Evolutionary conservation across 202 grass and related monocot species (phyloP).

Genomic region (Elaeis oleifera): DNA sequence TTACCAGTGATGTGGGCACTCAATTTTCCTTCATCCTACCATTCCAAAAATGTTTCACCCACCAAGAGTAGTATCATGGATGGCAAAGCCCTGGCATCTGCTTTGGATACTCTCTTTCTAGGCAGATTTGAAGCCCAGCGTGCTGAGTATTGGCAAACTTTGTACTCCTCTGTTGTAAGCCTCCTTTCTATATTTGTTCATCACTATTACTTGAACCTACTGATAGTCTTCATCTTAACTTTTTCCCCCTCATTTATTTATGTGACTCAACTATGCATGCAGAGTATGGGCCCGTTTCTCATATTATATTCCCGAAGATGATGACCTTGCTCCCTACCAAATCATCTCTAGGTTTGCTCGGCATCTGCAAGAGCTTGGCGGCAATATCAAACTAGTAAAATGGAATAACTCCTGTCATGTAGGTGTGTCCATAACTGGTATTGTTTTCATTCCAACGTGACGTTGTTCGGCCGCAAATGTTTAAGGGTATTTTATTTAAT

Average conservation of each 20-base stretch:
- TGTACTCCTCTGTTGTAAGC: slow-evolving; percentile 80
- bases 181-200: background rate
- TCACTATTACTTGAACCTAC: background rate
- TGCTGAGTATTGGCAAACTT: slow-evolving; percentile 80
- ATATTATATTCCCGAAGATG: slow-evolving; percentile 90
- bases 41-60: slow-evolving; percentile 33
- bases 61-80: slow-evolving; percentile 53
- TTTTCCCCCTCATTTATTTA: background rate
- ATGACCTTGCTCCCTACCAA: slow-evolving; percentile 70
- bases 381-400: slow-evolving; percentile 71
- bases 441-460: background rate
- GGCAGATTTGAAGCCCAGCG: slow-evolving; percentile 90
- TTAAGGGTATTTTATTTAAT: no score
- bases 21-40: slow-evolving; percentile 38
- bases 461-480: no score
- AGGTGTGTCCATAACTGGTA: slow-evolving; percentile 32
- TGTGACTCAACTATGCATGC: slow-evolving; percentile 19
- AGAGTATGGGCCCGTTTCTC: slow-evolving; percentile 76
- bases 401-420: slow-evolving; percentile 64
- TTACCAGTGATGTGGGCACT: slow-evolving; percentile 50
- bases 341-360: slow-evolving; percentile 66
- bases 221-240: background rate
- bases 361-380: slow-evolving; percentile 55
- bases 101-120: slow-evolving; percentile 77
- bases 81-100: slow-evolving; percentile 66